Evolutionary conservation across 805 yeast species (phyloP).

Genomic region (Jamesozyma gamospora): DNA sequence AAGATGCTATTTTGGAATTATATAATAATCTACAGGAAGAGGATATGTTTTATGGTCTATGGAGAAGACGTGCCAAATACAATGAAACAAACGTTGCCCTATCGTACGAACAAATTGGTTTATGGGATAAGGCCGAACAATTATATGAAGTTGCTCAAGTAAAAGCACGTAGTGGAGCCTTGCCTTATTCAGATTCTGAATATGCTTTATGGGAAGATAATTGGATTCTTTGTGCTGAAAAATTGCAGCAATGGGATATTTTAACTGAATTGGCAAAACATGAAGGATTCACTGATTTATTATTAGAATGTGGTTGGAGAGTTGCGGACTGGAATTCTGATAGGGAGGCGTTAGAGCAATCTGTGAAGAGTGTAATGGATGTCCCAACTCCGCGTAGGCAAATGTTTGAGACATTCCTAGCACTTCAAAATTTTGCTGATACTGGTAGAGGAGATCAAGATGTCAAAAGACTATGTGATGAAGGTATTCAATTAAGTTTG

Average conservation of each 20-base stretch:
- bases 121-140: constrained; percentile 91
- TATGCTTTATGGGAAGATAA: constrained; percentile 97
- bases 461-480: constrained; percentile 80
- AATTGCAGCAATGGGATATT: constrained; percentile 96
- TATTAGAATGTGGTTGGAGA: constrained; percentile 99
- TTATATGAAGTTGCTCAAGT: constrained; percentile 94
- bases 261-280: constrained; percentile 93
- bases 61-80: constrained; percentile 95
- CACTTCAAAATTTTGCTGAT: constrained; percentile 88
- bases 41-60: constrained; percentile 93
- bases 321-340: constrained; percentile 98
- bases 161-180: constrained; percentile 87
- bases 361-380: constrained; percentile 94
- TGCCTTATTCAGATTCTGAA: constrained; percentile 93
- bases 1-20: constrained; percentile 83
- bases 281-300: constrained; percentile 90
- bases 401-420: constrained; percentile 86
- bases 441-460: constrained; percentile 80
- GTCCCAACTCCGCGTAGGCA: constrained; percentile 97
- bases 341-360: constrained; percentile 85
- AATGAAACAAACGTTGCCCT: constrained; percentile 87
- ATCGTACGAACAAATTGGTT: constrained; percentile 88
- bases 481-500: constrained; percentile 86
- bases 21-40: constrained; percentile 85
- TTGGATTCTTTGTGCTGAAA: constrained; percentile 96